A percentile compares a stretch with the other conserved stretches of the same genome.
These are phyloP conservation scores for Pseudocercospora fuligena DNA, from an alignment of 2,329 filamentous ascomycete genomes.

Conservation along the genomic window DNA sequence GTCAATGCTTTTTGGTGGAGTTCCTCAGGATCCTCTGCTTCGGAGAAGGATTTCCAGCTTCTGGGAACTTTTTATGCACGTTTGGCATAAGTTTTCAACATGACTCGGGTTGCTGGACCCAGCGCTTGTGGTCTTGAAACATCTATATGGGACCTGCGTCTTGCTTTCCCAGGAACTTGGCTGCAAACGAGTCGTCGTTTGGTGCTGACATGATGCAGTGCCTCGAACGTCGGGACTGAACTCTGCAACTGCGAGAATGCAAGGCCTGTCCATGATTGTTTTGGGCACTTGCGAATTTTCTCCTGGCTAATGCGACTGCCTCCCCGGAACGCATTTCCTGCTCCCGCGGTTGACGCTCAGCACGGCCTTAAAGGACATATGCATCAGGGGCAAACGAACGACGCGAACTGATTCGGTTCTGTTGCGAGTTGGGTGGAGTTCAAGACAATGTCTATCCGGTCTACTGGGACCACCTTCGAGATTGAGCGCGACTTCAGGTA, in stretches of 20 bases:
- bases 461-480: background rate
- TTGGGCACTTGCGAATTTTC: too few species aligned
- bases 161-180: too few species aligned
- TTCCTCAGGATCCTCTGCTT: background rate
- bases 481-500: background rate
- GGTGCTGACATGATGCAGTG: too few species aligned
- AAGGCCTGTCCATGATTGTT: too few species aligned
- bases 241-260: too few species aligned
- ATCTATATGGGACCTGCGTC: background rate
- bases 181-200: too few species aligned
- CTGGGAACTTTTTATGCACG: background rate
- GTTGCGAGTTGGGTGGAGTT: too few species aligned
- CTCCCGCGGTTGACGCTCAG: background rate
- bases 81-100: background rate
- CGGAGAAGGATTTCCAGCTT: conserved; percentile 1
- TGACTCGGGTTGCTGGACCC: background rate
- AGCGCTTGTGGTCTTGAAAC: background rate
- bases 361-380: too few species aligned
- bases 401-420: too few species aligned
- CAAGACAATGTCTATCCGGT: background rate
- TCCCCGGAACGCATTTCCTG: background rate
- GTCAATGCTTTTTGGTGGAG: background rate
- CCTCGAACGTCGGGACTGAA: too few species aligned
- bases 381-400: too few species aligned
- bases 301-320: background rate